A percentile compares a stretch with the other conserved stretches of the same genome.
Evolutionary conservation across 1,284 basidiomycete genomes (phyloP).

Genomic region (Apiotrichum brassicae): DNA sequence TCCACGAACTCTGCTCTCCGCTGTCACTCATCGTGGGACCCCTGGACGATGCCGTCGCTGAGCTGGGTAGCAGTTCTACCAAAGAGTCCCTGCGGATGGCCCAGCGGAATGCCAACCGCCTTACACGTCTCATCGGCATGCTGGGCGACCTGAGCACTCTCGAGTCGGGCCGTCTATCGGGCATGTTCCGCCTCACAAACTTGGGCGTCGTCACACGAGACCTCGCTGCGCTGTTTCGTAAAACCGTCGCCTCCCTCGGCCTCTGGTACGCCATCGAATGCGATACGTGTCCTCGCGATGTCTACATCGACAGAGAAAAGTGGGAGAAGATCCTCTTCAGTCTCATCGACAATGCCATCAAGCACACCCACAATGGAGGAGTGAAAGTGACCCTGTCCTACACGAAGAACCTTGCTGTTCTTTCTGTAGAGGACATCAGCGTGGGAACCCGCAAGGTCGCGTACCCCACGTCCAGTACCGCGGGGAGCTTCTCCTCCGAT

Average conservation of each 20-base stretch:
- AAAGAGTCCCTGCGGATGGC: conserved; percentile 40
- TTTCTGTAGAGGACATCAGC: conserved; percentile 46
- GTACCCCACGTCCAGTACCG: conserved; percentile 42
- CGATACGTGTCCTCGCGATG: conserved; percentile 31
- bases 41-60: conserved; percentile 34
- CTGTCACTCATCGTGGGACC: conserved; percentile 45
- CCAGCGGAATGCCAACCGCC: conserved; percentile 35
- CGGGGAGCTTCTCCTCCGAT: conserved; percentile 38
- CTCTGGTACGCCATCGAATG: conserved; percentile 43
- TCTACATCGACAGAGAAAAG: conserved; percentile 46
- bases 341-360: conserved; percentile 45
- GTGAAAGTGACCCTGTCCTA: conserved; percentile 31
- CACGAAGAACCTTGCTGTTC: conserved; percentile 18
- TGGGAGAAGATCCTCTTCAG: conserved; percentile 50
- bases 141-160: conserved; percentile 44
- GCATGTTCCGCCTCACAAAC: conserved; percentile 42
- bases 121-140: conserved; percentile 42
- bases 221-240: conserved; percentile 45
- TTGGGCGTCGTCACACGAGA: conserved; percentile 45
- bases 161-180: conserved; percentile 41
- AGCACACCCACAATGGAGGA: conserved; percentile 37
- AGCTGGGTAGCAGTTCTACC: conserved; percentile 27
- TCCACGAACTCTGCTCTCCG: conserved; percentile 46
- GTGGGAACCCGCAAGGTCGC: conserved; percentile 44
- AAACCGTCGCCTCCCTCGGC: conserved; percentile 30